These are phyloP conservation scores for Penicillium parvum DNA, from an alignment of 495 filamentous ascomycete genomes.

Conservation along the genomic window DNA sequence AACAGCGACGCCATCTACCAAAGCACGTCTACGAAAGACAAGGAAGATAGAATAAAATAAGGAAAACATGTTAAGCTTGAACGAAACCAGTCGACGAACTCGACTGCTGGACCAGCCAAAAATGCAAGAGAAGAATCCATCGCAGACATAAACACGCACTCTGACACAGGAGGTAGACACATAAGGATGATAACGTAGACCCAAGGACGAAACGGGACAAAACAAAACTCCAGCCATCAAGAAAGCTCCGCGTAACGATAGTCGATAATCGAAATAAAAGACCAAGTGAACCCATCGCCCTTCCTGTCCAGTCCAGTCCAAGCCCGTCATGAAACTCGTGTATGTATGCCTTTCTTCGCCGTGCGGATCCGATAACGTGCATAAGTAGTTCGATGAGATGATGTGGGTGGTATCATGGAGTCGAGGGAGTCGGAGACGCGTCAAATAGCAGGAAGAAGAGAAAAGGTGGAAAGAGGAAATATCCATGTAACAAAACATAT, in stretches of 20 bases:
- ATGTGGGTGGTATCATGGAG: too few species aligned
- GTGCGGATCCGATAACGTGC: conserved; percentile 4
- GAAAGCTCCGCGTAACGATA: background rate
- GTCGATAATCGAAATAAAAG: background rate
- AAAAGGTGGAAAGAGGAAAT: background rate
- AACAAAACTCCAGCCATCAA: background rate
- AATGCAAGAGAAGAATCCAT: conserved; percentile 1
- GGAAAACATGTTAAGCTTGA: too few species aligned
- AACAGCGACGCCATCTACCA: background rate
- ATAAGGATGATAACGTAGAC: background rate
- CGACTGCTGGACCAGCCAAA: background rate
- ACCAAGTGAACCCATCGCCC: conserved; percentile 1
- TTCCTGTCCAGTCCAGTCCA: conserved; percentile 3
- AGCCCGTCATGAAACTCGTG: conserved; percentile 6
- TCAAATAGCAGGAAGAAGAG: background rate
- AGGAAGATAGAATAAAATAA: background rate
- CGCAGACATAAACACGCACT: background rate
- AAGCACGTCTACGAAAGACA: background rate
- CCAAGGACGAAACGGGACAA: conserved; percentile 1
- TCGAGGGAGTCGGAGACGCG: background rate
- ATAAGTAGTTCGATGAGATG: too few species aligned
- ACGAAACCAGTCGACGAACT: background rate
- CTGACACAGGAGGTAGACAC: background rate
- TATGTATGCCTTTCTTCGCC: conserved; percentile 19
- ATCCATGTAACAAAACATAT: conserved; percentile 12